Conservation (phyloP, 2,329 filamentous ascomycete genomes). For the Apiospora koreana region DNA sequence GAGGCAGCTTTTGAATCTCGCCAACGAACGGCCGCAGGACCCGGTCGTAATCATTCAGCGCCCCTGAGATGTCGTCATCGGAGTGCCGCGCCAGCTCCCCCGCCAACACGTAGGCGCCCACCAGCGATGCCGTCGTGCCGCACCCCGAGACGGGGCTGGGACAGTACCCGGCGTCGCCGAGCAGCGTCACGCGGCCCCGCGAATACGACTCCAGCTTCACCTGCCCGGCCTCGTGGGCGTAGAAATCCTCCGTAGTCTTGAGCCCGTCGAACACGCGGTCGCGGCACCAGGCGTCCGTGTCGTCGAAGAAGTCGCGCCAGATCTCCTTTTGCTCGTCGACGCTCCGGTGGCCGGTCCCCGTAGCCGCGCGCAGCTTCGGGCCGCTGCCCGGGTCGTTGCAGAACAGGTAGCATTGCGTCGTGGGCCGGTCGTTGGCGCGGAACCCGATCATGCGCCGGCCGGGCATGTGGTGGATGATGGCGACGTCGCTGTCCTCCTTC, state of each 20-base stretch:
- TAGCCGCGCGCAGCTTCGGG: constrained; percentile 12
- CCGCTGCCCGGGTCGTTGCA: constrained; percentile 19
- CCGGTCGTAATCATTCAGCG: constrained; percentile 45
- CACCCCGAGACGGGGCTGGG: constrained; percentile 51
- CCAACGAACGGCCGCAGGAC: constrained; percentile 45
- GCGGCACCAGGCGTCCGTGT: constrained; percentile 24
- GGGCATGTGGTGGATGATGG: constrained; percentile 36
- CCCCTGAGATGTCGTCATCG: constrained; percentile 29
- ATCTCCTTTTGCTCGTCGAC: constrained; percentile 23
- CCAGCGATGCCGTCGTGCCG: constrained; percentile 50
- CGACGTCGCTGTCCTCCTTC: constrained; percentile 30
- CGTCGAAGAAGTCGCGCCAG: constrained; percentile 34
- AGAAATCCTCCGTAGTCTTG: constrained; percentile 43
- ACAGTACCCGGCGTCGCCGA: constrained; percentile 57
- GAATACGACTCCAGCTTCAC: constrained; percentile 47
- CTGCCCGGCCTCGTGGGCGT: constrained; percentile 44
- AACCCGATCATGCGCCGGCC: constrained; percentile 39
- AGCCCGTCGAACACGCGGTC: constrained; percentile 21
- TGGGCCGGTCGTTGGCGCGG: constrained; percentile 35
- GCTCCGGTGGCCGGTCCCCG: constrained; percentile 5
- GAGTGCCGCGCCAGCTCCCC: constrained; percentile 47
- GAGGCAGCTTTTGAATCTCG: constrained; percentile 36
- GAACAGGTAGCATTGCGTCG: constrained; percentile 39
- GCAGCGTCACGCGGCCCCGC: constrained; percentile 46
- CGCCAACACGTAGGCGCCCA: constrained; percentile 57